Percentiles rank a stretch among this genome's conserved stretches.
phyloP scores from a whole-genome alignment of 2,329 filamentous ascomycete species.

The Phialophora chinensis region DNA sequence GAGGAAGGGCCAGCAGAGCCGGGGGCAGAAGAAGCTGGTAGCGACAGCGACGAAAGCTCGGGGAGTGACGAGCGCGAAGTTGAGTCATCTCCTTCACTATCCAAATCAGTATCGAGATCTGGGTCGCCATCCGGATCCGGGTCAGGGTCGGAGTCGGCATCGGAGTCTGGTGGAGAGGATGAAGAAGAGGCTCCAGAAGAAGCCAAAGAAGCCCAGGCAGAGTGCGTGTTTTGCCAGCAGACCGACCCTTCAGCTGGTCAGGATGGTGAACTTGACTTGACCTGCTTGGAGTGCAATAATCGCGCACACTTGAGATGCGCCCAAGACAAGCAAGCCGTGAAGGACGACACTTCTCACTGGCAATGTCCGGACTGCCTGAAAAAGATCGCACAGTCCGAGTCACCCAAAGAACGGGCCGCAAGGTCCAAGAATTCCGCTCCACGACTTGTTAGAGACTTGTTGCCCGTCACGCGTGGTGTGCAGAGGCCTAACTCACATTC shows the following conservation, averaged over 20 bases:
- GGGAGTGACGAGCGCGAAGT: constrained; percentile 15
- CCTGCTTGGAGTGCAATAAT: constrained; percentile 78
- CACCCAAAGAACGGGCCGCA: constrained; percentile 48
- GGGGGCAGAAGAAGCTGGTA: constrained; percentile 43
- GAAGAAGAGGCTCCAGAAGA: constrained; percentile 32
- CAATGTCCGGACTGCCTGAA: constrained; percentile 45
- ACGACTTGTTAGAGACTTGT: constrained; percentile 72
- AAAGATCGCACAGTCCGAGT: constrained; percentile 56
- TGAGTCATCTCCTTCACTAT: constrained; percentile 18
- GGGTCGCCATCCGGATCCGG: constrained; percentile 2
- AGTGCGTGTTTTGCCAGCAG: constrained; percentile 75
- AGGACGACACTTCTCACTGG: constrained; percentile 46
- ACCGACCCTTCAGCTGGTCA: constrained; percentile 74
- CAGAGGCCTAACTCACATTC: constrained; percentile 75
- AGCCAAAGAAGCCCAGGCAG: constrained; percentile 30
- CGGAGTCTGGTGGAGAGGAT: constrained; percentile 30
- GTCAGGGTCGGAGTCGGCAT: constrained; percentile 15
- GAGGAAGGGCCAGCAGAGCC: constrained; percentile 54
- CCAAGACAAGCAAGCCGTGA: constrained; percentile 69
- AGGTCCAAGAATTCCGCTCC: constrained; percentile 65
- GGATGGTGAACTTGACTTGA: constrained; percentile 74
- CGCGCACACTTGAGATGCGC: constrained; percentile 93
- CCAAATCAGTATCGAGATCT: constrained; percentile 5
- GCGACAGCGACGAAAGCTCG: constrained; percentile 19
- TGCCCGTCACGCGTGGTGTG: constrained; percentile 70